Conservation (phyloP, 805 yeast genomes). For the Pichia heedii region DNA sequence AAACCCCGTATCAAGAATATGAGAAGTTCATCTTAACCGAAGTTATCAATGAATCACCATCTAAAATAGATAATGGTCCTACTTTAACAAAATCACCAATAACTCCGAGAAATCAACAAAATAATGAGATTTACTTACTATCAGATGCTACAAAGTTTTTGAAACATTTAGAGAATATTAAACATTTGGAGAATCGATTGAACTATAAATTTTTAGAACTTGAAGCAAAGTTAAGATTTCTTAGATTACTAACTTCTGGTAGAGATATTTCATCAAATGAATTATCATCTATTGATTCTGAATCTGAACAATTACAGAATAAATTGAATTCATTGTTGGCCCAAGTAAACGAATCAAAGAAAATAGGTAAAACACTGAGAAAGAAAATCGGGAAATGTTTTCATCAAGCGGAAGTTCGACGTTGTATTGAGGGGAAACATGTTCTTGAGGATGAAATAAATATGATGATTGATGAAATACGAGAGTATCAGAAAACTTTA, state of each 20-base stretch:
- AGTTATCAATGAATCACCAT: neutral
- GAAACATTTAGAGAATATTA: constrained; percentile 3
- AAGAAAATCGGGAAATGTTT: constrained; percentile 11
- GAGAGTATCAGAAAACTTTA: neutral
- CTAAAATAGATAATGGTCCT: neutral
- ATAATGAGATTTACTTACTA: neutral
- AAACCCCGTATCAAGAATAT: constrained; percentile 10
- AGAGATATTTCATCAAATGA: constrained; percentile 17
- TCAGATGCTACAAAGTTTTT: constrained; percentile 3
- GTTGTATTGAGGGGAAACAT: constrained; percentile 12
- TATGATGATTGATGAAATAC: constrained; percentile 13
- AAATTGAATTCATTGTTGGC: constrained; percentile 11
- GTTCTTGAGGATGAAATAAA: constrained; percentile 25
- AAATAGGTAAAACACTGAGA: constrained; percentile 7
- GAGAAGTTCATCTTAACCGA: constrained; percentile 6
- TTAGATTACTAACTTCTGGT: constrained; percentile 39
- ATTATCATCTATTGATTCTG: constrained; percentile 14
- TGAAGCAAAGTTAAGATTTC: constrained; percentile 60
- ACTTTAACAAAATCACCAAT: neutral
- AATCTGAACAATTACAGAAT: constrained; percentile 11
- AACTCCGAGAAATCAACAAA: neutral
- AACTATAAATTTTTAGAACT: constrained; percentile 63
- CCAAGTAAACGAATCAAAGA: constrained; percentile 15
- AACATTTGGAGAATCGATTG: constrained; percentile 28
- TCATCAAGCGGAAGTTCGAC: constrained; percentile 11